These are phyloP conservation scores for Pythium guiyangense DNA, from an alignment of 352 stramenopile genomes.

Conservation along the genomic window DNA sequence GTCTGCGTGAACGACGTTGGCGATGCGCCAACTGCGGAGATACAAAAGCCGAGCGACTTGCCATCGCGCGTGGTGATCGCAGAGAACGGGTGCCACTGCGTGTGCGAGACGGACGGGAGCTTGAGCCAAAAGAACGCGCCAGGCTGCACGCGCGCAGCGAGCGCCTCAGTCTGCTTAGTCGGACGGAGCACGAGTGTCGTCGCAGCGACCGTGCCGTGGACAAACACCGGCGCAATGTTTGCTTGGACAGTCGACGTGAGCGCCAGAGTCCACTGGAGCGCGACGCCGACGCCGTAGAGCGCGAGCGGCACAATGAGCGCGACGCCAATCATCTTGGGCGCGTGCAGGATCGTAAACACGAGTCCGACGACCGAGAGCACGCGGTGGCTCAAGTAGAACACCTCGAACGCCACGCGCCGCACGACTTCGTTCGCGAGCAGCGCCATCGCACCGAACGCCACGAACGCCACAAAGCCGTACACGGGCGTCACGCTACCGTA, in stretches of 20 bases:
- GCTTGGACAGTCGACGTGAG: constrained; percentile 46
- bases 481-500: too few relatives aligned
- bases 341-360: constrained; percentile 74
- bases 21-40: constrained; percentile 42
- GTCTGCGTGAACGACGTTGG: constrained; percentile 56
- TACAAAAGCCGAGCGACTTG: constrained; percentile 76
- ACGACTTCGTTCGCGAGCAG: constrained; percentile 69
- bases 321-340: constrained; percentile 42
- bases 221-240: constrained; percentile 16
- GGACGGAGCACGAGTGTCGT: constrained; percentile 55
- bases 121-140: constrained; percentile 76
- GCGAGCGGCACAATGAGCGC: constrained; percentile 56
- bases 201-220: constrained; percentile 30
- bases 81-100: constrained; percentile 82
- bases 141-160: constrained; percentile 48
- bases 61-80: constrained; percentile 64
- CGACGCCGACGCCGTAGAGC: constrained; percentile 50
- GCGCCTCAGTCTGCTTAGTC: constrained; percentile 49
- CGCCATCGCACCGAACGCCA: too few relatives aligned
- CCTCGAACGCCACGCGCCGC: constrained; percentile 60
- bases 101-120: constrained; percentile 49
- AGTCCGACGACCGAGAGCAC: constrained; percentile 67
- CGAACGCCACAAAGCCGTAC: too few relatives aligned
- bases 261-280: constrained; percentile 46
- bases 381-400: too few relatives aligned